Evolutionary conservation across 805 yeast genomes (phyloP).

Genomic region (Alloascoidea africana): DNA sequence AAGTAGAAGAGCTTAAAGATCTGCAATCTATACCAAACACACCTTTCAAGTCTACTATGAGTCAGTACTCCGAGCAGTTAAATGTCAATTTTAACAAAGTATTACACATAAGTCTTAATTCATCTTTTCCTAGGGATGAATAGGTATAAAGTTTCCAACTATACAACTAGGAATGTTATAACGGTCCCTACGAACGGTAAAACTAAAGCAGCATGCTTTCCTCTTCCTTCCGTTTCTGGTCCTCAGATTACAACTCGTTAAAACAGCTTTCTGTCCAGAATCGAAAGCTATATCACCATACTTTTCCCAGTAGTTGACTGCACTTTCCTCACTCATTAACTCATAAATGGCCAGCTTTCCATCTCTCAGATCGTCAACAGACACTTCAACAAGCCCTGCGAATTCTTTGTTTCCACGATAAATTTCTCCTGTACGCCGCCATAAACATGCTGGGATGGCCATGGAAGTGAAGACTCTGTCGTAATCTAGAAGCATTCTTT

Average conservation of each 20-base stretch:
- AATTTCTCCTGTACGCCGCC: constrained; percentile 96
- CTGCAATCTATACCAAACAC: too few species aligned
- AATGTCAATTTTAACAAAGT: too few species aligned
- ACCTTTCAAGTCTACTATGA: too few species aligned
- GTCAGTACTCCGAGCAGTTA: too few species aligned
- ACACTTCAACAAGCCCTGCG: constrained; percentile 82
- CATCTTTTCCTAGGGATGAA: constrained; percentile 23
- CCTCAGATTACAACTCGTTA: constrained; percentile 80
- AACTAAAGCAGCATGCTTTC: constrained; percentile 83
- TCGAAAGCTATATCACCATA: constrained; percentile 95
- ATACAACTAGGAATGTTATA: constrained; percentile 94
- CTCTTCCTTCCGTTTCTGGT: constrained; percentile 70
- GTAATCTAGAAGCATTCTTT: constrained; percentile 82
- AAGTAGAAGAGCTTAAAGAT: too few species aligned
- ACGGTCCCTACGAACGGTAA: constrained; percentile 82
- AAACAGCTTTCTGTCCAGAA: constrained; percentile 86
- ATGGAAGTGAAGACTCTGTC: constrained; percentile 92
- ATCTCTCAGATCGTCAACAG: constrained; percentile 80
- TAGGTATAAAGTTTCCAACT: constrained; percentile 89
- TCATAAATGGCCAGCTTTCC: constrained; percentile 89
- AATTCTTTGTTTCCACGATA: constrained; percentile 92
- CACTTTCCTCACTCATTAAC: constrained; percentile 88
- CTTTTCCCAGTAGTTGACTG: constrained; percentile 95
- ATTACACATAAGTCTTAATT: too few species aligned
- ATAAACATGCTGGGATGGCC: constrained; percentile 95